Evolutionary conservation across 2,329 filamentous ascomycete genomes (phyloP).

Genomic region (Ceratocystis alfenasii): DNA sequence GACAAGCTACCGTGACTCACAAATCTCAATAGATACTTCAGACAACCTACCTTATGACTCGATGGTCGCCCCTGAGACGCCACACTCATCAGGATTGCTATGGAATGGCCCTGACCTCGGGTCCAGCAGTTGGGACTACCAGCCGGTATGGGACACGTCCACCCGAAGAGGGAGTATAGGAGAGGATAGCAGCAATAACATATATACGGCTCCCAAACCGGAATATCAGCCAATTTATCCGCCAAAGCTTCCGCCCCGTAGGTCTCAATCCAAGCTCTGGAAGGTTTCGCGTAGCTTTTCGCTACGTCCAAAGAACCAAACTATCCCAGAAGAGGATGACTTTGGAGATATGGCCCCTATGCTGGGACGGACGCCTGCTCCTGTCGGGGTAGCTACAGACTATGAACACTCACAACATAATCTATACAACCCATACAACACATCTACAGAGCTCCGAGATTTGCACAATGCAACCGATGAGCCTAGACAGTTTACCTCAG

Average conservation of each 20-base stretch:
- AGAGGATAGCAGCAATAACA: background rate
- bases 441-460: background rate
- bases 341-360: conserved; percentile 4
- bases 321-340: conserved; percentile 15
- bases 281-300: conserved; percentile 5
- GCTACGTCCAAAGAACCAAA: background rate
- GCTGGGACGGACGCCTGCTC: background rate
- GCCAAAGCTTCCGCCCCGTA: background rate
- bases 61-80: background rate
- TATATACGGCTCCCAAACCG: background rate
- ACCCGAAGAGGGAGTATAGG: background rate
- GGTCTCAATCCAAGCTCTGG: background rate
- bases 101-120: background rate
- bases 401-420: background rate
- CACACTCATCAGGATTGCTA: background rate
- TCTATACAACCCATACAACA: background rate
- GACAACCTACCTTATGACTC: background rate
- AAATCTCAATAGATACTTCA: conserved; percentile 8
- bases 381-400: background rate
- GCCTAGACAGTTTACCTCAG: background rate
- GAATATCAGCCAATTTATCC: background rate
- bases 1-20: background rate
- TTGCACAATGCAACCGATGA: background rate
- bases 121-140: background rate
- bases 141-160: background rate